These are phyloP conservation scores for Lanmaoa pseudosensibilis DNA, from an alignment of 768 basidiomycete genomes.

Conservation along the genomic window DNA sequence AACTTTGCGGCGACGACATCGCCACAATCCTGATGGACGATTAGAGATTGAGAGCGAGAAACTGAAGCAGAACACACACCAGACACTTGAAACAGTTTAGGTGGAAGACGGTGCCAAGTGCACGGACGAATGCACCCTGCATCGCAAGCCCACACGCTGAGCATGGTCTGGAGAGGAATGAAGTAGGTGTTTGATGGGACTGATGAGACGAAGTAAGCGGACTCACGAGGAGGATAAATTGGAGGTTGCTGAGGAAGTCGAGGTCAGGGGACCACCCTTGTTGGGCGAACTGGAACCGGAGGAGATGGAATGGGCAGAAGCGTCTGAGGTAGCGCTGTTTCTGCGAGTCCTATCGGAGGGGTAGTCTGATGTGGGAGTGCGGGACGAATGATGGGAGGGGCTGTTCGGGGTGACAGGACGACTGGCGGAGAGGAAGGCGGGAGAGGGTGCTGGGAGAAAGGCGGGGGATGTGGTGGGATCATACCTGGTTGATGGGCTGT, in stretches of 20 bases:
- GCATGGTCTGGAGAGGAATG: slow-evolving; percentile 51
- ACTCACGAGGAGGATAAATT: slow-evolving; percentile 63
- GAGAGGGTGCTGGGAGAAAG: slow-evolving; percentile 44
- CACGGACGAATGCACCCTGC: slow-evolving; percentile 96
- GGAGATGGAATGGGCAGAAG: slow-evolving; percentile 55
- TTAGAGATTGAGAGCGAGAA: neutral
- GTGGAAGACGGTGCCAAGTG: slow-evolving; percentile 91
- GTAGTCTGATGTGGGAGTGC: slow-evolving; percentile 54
- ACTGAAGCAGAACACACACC: slow-evolving; percentile 49
- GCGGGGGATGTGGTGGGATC: slow-evolving; percentile 13
- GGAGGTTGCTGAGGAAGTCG: slow-evolving; percentile 53
- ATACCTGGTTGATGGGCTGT: slow-evolving; percentile 30
- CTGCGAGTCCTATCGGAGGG: slow-evolving; percentile 49
- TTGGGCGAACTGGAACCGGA: slow-evolving; percentile 43
- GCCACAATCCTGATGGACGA: slow-evolving; percentile 77
- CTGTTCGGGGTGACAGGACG: slow-evolving; percentile 61
- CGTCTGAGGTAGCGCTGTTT: slow-evolving; percentile 48
- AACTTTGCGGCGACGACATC: slow-evolving; percentile 97
- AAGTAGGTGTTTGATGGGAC: slow-evolving; percentile 5
- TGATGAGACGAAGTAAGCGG: slow-evolving; percentile 7
- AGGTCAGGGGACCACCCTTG: slow-evolving; percentile 48
- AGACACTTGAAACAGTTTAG: slow-evolving; percentile 98
- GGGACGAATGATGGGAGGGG: slow-evolving; percentile 43
- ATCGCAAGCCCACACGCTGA: slow-evolving; percentile 78
- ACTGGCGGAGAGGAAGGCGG: slow-evolving; percentile 51